phyloP scores from a whole-genome alignment of 495 filamentous ascomycete genomes.

The Arthonia radiata region DNA sequence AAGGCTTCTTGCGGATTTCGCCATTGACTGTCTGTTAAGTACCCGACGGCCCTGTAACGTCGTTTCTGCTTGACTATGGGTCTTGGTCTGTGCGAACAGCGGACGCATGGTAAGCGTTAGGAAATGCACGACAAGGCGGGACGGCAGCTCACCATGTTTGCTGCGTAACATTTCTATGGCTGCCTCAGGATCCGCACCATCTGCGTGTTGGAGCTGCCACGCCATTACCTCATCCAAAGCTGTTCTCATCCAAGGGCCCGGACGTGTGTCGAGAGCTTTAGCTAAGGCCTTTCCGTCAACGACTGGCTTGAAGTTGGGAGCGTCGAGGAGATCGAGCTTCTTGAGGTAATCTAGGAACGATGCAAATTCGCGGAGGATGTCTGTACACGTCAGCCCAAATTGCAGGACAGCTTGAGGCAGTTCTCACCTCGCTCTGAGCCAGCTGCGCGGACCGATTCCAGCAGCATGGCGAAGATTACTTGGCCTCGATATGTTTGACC shows the following conservation, averaged over 20 bases:
- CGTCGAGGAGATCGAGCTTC: constrained; percentile 24
- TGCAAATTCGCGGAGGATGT: constrained; percentile 22
- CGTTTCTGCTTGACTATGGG: constrained; percentile 7
- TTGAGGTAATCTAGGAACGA: constrained; percentile 28
- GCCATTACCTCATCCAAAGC: constrained; percentile 47
- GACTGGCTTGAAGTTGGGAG: constrained; percentile 27
- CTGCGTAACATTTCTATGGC: constrained; percentile 38
- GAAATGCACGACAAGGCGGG: constrained; percentile 13
- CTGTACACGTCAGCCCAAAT: constrained; percentile 18
- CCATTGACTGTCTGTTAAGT: no score
- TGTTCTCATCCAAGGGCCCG: constrained; percentile 55
- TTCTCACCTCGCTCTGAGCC: constrained; percentile 4
- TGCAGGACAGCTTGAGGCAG: constrained; percentile 8
- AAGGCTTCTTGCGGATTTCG: no score
- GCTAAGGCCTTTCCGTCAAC: constrained; percentile 42
- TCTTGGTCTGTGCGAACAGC: constrained; percentile 11
- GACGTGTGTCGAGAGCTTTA: constrained; percentile 29
- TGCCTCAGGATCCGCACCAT: constrained; percentile 27
- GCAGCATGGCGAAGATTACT: constrained; percentile 41
- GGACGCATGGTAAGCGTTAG: constrained; percentile 18
- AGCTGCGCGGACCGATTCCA: constrained; percentile 23
- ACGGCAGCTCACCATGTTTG: constrained; percentile 22
- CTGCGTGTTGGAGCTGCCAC: constrained; percentile 71
- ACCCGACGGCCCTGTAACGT: no score
- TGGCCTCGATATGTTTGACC: constrained; percentile 48